phyloP scores from a whole-genome alignment of 768 basidiomycete genomes.

The Tylopilus felleus region DNA sequence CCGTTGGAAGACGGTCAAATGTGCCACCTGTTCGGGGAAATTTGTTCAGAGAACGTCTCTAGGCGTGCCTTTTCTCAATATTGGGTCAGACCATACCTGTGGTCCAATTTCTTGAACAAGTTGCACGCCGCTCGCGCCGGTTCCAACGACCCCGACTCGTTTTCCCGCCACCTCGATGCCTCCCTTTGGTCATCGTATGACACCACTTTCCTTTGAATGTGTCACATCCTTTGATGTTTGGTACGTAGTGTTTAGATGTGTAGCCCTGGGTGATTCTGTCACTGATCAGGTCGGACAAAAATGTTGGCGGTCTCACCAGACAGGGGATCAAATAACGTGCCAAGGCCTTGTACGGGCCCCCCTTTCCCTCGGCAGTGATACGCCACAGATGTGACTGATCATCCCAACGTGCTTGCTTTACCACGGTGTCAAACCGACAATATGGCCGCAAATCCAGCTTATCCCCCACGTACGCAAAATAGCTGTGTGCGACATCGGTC shows the following conservation, averaged over 20 bases:
- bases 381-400: conserved; percentile 13
- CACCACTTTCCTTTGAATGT: conserved; percentile 4
- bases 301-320: neutral
- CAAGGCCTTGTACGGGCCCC: neutral
- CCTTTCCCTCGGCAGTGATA: conserved; percentile 2
- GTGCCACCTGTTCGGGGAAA: neutral
- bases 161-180: conserved; percentile 6
- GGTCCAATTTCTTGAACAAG: conserved; percentile 12
- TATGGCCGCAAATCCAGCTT: conserved; percentile 6
- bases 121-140: conserved; percentile 14
- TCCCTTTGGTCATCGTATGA: conserved; percentile 9
- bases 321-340: conserved; percentile 10
- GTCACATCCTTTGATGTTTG: conserved; percentile 10
- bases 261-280: neutral
- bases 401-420: conserved; percentile 11
- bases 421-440: conserved; percentile 10
- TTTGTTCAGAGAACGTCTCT: too few relatives aligned
- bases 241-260: conserved; percentile 3
- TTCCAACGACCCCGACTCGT: conserved; percentile 14
- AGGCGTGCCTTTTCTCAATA: too few relatives aligned
- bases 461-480: conserved; percentile 10
- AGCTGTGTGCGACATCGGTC: neutral
- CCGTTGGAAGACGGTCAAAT: conserved; percentile 16
- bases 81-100: too few relatives aligned
- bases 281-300: neutral